A percentile compares a stretch with the other conserved stretches of the same genome.
Evolutionary conservation across 139 green algal species (phyloP).

Genomic region (Chlamydomonas asymmetrica): DNA sequence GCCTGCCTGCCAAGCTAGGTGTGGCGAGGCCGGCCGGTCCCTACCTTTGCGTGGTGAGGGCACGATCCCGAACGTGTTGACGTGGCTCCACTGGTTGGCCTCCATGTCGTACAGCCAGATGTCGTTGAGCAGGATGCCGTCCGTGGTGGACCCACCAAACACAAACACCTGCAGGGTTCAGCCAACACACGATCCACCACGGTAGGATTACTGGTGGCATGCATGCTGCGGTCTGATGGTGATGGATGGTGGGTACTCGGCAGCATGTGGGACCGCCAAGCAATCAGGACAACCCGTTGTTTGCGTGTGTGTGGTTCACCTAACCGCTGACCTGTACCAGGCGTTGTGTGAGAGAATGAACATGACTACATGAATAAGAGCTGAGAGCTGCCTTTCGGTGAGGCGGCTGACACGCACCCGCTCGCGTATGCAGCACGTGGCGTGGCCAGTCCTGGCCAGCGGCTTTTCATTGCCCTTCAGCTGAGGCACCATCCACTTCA

Average conservation of each 20-base stretch:
- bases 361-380: neutral
- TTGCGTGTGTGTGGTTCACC: too few species aligned
- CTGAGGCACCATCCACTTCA: conserved; percentile 49
- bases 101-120: conserved; percentile 76
- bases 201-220: neutral
- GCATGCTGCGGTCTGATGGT: too few species aligned
- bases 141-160: conserved; percentile 65
- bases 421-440: conserved; percentile 57
- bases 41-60: conserved; percentile 48
- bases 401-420: too few species aligned
- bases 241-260: too few species aligned
- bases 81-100: conserved; percentile 56
- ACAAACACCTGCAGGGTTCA: conserved; percentile 52
- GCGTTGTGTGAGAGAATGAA: too few species aligned
- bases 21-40: too few species aligned
- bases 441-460: conserved; percentile 43
- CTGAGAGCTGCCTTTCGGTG: too few species aligned
- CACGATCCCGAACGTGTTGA: conserved; percentile 45
- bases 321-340: too few species aligned
- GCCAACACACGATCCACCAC: neutral
- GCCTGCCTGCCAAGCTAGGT: too few species aligned
- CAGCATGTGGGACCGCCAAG: too few species aligned
- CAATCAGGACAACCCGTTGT: too few species aligned
- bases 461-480: conserved; percentile 43
- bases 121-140: conserved; percentile 62